Evolutionary conservation across 208 protist genomes (phyloP), one percentile per base, ranked within the genome.

Genomic region (Crithidia acanthocephali): DNA sequence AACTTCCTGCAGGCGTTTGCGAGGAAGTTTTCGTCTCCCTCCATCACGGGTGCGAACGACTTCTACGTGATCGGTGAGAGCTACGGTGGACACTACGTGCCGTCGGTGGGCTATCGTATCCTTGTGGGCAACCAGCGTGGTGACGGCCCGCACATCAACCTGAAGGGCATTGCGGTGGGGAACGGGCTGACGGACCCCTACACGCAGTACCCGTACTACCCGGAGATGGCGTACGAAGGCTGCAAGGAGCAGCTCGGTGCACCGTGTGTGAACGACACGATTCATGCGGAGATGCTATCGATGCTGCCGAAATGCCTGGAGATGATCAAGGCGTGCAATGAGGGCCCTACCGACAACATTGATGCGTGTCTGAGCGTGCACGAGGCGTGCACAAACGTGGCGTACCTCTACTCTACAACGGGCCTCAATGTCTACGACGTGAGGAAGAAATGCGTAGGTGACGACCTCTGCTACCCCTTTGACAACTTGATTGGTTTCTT

Each of bases 101-200:
- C 89, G 1, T 63, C 87, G 0, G 64, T 88, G 2, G 81, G 76
- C 2, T 63, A 86, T 59, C 69, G 74, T 18, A 74, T 94, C 22
- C 79, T 65, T n/a, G 22, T 28, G 37, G 40, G 59, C 59, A 53
- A 55, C 28, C 59, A 65, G 59, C 59, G 59, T 25, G 59, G 59
- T 42, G 40, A 65, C n/a, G 59, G 63, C 52, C 59, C 59, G 15
- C 15, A 44, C n/a, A 81, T 94, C 58, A 80, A 82, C 55, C 79
- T 94, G 57, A 70, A 72, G 51, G 92, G 90, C 47, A 55, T 97
- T n/a, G 81, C 75, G 13, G 79, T 97, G 30, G 94, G 94, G 61
- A 98, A 98, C 79, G 94, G 91, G 11, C 79, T 95, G 52, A 96
- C 90, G 22, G 88, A 95, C 74, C 84, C 93, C 8, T 74, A 80